Evolutionary conservation across 2,329 filamentous ascomycete species (phyloP), one percentile per base, ranked within the genome.

Genomic region (Stromatinia cepivora): DNA sequence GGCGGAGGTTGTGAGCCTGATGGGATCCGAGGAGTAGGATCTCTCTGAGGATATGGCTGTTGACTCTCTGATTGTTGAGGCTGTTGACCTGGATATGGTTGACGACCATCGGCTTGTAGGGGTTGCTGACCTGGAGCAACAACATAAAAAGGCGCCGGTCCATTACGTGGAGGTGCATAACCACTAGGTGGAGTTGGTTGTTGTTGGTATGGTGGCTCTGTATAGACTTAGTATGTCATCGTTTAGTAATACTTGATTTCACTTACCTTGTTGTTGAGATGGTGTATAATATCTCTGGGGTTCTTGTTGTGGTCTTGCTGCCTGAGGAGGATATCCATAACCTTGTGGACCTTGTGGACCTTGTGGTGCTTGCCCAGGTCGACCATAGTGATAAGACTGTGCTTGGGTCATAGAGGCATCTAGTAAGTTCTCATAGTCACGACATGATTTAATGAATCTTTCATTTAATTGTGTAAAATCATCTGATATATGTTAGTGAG

Each of bases 401-500:
- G 94, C 91, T 75, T 97, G 94, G 1, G 94, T 89, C 94, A 99
- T 98, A 69, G 94, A 98, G 25, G 92, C 91, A 80, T 99, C 95
- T 28, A 99, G 84, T n/a, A 99, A 85, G 42, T 92, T 90, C 81
- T 99, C 95, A 79, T 99, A 99, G 81, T 99, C 95, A 76, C 94
- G 88, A 73, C 95, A 90, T 58, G 95, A 95, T 81, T 99, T 99
- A 84, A 99, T 98, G 80, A 99, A 99, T 82, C 98, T 98, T 80
- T 99, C 95, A 77, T 99, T 99, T 72, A 99, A 84, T 79, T 98
- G 94, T 2, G 95, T 97, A 78, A 99, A 98, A 80, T 99, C 95
- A 81, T 99, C 95, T 97, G 73, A 34, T n/a, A 57, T 2, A 48
- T 53, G 62, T 73, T 31, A 73, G 71, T 48, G 77, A 36, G 39